A percentile compares a stretch with the other conserved stretches of the same genome.
phyloP scores from a whole-genome alignment of 805 yeast genomes.

The Cyberlindnera lachancei region DNA sequence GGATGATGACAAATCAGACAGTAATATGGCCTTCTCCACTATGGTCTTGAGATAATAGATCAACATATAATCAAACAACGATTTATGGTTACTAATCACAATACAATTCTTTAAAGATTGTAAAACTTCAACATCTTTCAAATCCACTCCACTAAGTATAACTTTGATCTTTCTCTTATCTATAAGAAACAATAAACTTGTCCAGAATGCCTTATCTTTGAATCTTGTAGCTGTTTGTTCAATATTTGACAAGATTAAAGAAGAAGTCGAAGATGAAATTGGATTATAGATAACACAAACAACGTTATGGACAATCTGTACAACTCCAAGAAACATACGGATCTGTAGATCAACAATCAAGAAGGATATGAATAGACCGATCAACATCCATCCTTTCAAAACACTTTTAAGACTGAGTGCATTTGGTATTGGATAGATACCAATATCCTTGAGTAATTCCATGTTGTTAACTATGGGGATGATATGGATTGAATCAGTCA shows the following conservation, averaged over 20 bases:
- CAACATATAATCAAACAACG: slow-evolving; percentile 58
- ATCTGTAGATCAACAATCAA: slow-evolving; percentile 6
- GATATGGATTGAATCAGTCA: too few species aligned
- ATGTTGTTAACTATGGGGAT: too few species aligned
- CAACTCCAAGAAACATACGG: too few species aligned
- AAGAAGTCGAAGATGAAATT: too few species aligned
- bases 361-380: slow-evolving; percentile 7
- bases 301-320: too few species aligned
- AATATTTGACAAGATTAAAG: too few species aligned
- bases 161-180: slow-evolving; percentile 20
- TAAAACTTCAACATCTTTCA: slow-evolving; percentile 15
- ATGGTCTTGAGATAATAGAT: slow-evolving; percentile 30
- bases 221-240: too few species aligned
- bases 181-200: slow-evolving; percentile 12
- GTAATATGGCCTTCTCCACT: slow-evolving; percentile 22
- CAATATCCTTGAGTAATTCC: slow-evolving; percentile 16
- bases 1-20: too few species aligned
- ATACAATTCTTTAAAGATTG: slow-evolving; percentile 27
- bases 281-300: too few species aligned
- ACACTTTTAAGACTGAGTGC: slow-evolving; percentile 11
- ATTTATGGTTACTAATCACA: slow-evolving; percentile 52
- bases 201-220: slow-evolving; percentile 14
- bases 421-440: slow-evolving; percentile 17
- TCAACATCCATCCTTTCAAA: slow-evolving; percentile 16
- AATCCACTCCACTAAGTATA: slow-evolving; percentile 20